These are phyloP conservation scores for Linderina pennispora DNA, from an alignment of 192 early-diverging fungal genomes.

Conservation along the genomic window DNA sequence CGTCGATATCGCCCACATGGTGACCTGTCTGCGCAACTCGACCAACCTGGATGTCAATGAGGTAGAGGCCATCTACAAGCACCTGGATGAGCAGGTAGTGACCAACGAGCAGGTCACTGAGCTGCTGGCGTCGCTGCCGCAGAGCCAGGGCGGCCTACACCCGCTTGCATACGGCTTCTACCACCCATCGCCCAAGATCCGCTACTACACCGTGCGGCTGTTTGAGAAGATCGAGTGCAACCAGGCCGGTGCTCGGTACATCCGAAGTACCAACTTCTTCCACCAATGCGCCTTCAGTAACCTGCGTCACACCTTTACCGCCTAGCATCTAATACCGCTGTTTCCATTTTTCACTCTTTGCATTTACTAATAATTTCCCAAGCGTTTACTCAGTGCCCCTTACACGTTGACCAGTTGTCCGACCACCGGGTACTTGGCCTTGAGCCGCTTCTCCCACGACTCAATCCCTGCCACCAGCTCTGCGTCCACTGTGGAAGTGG, in stretches of 20 bases:
- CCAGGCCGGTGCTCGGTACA: slow-evolving; percentile 46
- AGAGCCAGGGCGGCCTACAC: slow-evolving; percentile 73
- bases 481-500: slow-evolving; percentile 53
- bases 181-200: slow-evolving; percentile 61
- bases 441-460: slow-evolving; percentile 71
- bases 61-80: slow-evolving; percentile 62
- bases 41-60: slow-evolving; percentile 54
- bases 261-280: slow-evolving; percentile 47
- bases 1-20: slow-evolving; percentile 67
- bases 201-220: slow-evolving; percentile 63
- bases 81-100: slow-evolving; percentile 57
- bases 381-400: neutral
- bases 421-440: slow-evolving; percentile 61
- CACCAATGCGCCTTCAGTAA: slow-evolving; percentile 48
- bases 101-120: slow-evolving; percentile 78
- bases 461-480: slow-evolving; percentile 58
- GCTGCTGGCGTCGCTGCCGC: slow-evolving; percentile 62
- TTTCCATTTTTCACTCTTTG: neutral
- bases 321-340: slow-evolving; percentile 1
- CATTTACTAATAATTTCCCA: neutral
- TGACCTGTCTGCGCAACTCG: slow-evolving; percentile 52
- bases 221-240: slow-evolving; percentile 68
- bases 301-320: slow-evolving; percentile 37
- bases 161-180: slow-evolving; percentile 79
- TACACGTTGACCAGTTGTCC: slow-evolving; percentile 50